phyloP scores from a whole-genome alignment of 164 flowering plant species.

The Akebia trifoliata region DNA sequence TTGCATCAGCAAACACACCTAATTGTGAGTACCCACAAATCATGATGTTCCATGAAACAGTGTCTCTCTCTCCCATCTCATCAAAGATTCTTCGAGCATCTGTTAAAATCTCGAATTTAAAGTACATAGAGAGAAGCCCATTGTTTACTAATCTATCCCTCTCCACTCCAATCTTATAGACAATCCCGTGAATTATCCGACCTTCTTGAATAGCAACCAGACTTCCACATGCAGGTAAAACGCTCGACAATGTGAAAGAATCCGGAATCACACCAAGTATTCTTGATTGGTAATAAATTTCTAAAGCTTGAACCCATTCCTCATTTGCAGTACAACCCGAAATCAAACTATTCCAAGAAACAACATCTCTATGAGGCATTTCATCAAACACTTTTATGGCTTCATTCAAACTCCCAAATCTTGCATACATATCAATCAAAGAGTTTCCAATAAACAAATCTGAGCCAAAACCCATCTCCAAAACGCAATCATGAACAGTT shows the following conservation, averaged over 20 bases:
- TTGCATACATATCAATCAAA: constrained; percentile 42
- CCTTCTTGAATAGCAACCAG: constrained; percentile 25
- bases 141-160: constrained; percentile 29
- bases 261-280: constrained; percentile 23
- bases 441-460: constrained; percentile 52
- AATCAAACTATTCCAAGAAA: constrained; percentile 47
- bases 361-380: constrained; percentile 40
- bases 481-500: constrained; percentile 30
- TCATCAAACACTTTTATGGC: constrained; percentile 41
- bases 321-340: constrained; percentile 35
- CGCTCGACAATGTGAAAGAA: constrained; percentile 28
- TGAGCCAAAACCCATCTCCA: constrained; percentile 37
- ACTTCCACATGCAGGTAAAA: constrained; percentile 37
- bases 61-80: constrained; percentile 32
- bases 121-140: constrained; percentile 41
- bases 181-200: constrained; percentile 25
- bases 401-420: constrained; percentile 20
- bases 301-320: constrained; percentile 28
- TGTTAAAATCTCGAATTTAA: constrained; percentile 19
- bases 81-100: constrained; percentile 28
- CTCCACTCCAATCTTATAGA: constrained; percentile 27
- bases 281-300: constrained; percentile 18
- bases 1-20: constrained; percentile 27
- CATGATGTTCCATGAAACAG: constrained; percentile 39
- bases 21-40: constrained; percentile 33